These are phyloP conservation scores for Podaxis rugospora DNA, from an alignment of 768 basidiomycete species.

Conservation along the genomic window DNA sequence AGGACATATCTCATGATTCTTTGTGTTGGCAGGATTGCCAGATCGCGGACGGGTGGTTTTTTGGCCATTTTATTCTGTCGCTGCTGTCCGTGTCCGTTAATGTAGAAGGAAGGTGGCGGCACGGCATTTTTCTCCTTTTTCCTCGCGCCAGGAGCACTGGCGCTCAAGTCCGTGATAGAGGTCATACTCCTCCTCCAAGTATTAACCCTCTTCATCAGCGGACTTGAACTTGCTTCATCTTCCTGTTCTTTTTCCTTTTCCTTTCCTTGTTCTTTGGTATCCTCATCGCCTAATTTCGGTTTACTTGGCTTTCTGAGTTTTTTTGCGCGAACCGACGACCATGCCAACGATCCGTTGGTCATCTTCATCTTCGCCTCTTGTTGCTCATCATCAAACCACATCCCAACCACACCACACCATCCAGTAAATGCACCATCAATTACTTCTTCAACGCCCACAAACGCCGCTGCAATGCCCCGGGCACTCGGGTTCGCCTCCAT, in stretches of 20 bases:
- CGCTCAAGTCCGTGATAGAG: slow-evolving; percentile 12
- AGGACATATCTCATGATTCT: slow-evolving; percentile 65
- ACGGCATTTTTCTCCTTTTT: not conserved
- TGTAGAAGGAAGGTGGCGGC: not conserved
- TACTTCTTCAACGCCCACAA: slow-evolving; percentile 47
- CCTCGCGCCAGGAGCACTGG: slow-evolving; percentile 4
- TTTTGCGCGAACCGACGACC: not conserved
- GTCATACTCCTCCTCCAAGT: slow-evolving; percentile 23
- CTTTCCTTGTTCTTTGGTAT: not conserved
- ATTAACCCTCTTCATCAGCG: slow-evolving; percentile 13
- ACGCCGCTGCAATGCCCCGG: slow-evolving; percentile 58
- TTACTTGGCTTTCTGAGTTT: not conserved
- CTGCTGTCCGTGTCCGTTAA: not conserved
- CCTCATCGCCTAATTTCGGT: not conserved
- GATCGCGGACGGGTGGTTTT: slow-evolving; percentile 44
- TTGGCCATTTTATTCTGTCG: slow-evolving; percentile 2
- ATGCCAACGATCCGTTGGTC: not conserved
- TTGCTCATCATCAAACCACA: slow-evolving; percentile 30
- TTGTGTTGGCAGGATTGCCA: slow-evolving; percentile 65
- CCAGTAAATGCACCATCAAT: slow-evolving; percentile 52
- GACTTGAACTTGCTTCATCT: not conserved
- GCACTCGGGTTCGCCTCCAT: slow-evolving; percentile 60
- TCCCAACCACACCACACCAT: slow-evolving; percentile 57
- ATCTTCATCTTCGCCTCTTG: not conserved
- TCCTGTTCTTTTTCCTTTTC: slow-evolving; percentile 1